These are phyloP conservation scores for Casuarina equisetifolia DNA, from an alignment of 306 rosid genomes.

Conservation along the genomic window DNA sequence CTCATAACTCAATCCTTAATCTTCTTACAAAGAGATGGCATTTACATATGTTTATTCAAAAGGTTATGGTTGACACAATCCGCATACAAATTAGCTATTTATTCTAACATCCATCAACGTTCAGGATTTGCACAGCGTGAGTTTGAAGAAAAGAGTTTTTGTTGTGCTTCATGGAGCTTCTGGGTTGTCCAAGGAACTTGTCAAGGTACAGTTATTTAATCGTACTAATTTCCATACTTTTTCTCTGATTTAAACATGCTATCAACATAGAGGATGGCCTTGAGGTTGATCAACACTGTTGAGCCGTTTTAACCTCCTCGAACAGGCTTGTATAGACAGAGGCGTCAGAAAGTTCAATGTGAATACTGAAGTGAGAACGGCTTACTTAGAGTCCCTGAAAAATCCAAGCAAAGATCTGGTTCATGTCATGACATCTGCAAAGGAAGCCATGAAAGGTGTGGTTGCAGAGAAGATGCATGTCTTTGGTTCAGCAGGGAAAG, in stretches of 20 bases:
- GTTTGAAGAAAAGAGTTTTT: slow-evolving; percentile 63
- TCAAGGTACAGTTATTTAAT: slow-evolving; percentile 51
- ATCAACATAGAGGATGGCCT: slow-evolving; percentile 8
- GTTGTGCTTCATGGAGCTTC: slow-evolving; percentile 96
- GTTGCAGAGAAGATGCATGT: slow-evolving; percentile 86
- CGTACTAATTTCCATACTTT: background rate
- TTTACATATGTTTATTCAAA: background rate
- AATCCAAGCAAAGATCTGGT: slow-evolving; percentile 74
- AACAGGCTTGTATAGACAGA: slow-evolving; percentile 68
- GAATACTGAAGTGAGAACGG: slow-evolving; percentile 91
- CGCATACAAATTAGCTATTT: background rate
- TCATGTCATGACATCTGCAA: slow-evolving; percentile 81
- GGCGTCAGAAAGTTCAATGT: slow-evolving; percentile 96
- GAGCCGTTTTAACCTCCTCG: slow-evolving; percentile 13
- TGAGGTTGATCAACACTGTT: slow-evolving; percentile 18
- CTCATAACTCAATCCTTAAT: background rate
- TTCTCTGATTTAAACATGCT: background rate
- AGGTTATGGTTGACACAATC: background rate
- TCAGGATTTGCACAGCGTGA: slow-evolving; percentile 68
- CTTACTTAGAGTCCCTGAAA: slow-evolving; percentile 81
- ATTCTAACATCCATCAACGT: slow-evolving; percentile 28
- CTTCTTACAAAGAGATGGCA: background rate
- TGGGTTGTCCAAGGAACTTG: slow-evolving; percentile 67
- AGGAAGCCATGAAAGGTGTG: slow-evolving; percentile 89
- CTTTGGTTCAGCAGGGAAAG: slow-evolving; percentile 92